phyloP scores from a whole-genome alignment of 768 basidiomycete genomes.

The Suillus variegatus region DNA sequence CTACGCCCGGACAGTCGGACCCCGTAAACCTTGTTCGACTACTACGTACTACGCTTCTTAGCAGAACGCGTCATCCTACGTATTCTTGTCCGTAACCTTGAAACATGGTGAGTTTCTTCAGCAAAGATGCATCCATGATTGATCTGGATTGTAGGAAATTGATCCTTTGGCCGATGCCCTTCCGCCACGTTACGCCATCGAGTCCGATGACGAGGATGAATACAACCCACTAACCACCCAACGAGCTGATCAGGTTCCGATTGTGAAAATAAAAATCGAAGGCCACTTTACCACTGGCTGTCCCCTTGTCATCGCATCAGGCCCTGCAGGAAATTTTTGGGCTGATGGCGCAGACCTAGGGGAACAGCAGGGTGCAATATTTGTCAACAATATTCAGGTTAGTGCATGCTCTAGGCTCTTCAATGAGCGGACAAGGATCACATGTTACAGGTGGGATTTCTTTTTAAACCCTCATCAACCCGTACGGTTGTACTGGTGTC shows the following conservation, averaged over 20 bases:
- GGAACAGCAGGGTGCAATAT: slow-evolving; percentile 48
- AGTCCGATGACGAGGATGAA: slow-evolving; percentile 73
- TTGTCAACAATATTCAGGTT: slow-evolving; percentile 50
- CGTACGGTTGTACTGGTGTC: slow-evolving; percentile 50
- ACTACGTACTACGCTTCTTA: background rate
- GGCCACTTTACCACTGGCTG: slow-evolving; percentile 33
- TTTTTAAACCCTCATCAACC: slow-evolving; percentile 54
- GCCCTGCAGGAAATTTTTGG: slow-evolving; percentile 50
- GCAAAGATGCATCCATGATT: background rate
- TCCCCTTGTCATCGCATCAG: slow-evolving; percentile 47
- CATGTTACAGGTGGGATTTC: slow-evolving; percentile 45
- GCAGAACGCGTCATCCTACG: background rate
- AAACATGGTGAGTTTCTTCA: slow-evolving; percentile 8
- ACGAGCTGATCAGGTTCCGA: slow-evolving; percentile 14
- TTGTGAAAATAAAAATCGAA: slow-evolving; percentile 38
- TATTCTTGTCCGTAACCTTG: background rate
- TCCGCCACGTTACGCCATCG: slow-evolving; percentile 62
- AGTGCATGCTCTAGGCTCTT: slow-evolving; percentile 7
- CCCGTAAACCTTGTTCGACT: slow-evolving; percentile 12
- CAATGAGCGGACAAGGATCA: background rate
- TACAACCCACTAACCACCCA: slow-evolving; percentile 40
- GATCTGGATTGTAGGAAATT: slow-evolving; percentile 39
- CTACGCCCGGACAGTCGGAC: background rate
- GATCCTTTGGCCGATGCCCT: slow-evolving; percentile 57
- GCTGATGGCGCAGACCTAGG: slow-evolving; percentile 52